Base-by-base conservation (phyloP, 805 yeast species). In the Candida mattraensis region DNA sequence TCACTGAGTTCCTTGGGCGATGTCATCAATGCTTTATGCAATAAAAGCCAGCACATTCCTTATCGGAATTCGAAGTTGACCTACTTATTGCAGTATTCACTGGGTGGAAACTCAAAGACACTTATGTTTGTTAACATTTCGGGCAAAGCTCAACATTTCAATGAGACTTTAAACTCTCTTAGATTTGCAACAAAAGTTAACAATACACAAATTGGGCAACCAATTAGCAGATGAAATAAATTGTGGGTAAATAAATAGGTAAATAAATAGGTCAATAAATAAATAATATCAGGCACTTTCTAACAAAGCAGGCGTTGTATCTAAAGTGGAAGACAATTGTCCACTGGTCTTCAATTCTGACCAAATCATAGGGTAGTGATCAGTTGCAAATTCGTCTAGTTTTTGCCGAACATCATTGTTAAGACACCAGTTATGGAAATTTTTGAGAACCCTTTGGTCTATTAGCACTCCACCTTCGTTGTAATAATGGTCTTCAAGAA, bases 61-160 rank as follows among this genome's bases (percentile, higher is more conserved):
- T 84, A 69, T 60, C 58, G 91, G 55, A 73, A 79, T 60, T 78
- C 93, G 27, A 76, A 80, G 61, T 58, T 91, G 53, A 91, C 99
- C 0, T 86, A 86, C 54, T 64, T 89, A 10, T 66, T 91, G 40
- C 93, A 88, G 51, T 79, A 85, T 53, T 87, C 96, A 11, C 67
- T 91, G 17, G 79, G 83, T 5, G 96, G 96, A 0, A 74, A 77
- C 37, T 85, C 96, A 3, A 93, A 91, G 60, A 87, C 96, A 0
- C 67, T 91, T 40, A 88, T 91, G 96, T 83, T 91, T 69, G 96
- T 88, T 11, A 89, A 87, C 50, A 70, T 89, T 1, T 83, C 95
- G 1, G 88, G 95, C 3, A 63, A 73, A 32, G 56, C 56, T 8
- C 61, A 61, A 11, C 84, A 86, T 56, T 67, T 80, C 25, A 75